phyloP scores from a whole-genome alignment of 2,329 filamentous ascomycete genomes.

The Nothopassalora personata region DNA sequence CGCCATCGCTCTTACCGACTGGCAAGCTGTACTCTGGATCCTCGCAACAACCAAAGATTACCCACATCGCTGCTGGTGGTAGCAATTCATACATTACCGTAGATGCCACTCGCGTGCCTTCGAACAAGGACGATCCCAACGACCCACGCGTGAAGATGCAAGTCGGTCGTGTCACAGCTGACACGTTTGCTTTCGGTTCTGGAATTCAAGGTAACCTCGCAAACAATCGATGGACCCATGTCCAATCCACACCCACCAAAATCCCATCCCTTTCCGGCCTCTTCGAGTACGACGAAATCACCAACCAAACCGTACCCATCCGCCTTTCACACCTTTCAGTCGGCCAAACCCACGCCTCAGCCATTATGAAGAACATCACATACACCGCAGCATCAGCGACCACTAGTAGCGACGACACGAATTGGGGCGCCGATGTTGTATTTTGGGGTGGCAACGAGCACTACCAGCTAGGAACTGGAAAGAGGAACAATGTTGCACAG shows the following conservation, averaged over 20 bases:
- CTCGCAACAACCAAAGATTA: constrained; percentile 61
- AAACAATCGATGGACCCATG: constrained; percentile 83
- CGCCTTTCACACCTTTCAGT: constrained; percentile 66
- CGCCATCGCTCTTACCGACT: constrained; percentile 65
- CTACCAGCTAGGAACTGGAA: constrained; percentile 89
- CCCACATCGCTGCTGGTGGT: constrained; percentile 77
- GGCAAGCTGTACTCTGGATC: constrained; percentile 67
- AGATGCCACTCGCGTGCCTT: constrained; percentile 61
- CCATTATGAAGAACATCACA: constrained; percentile 75
- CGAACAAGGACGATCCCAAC: constrained; percentile 31
- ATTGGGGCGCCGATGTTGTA: constrained; percentile 82
- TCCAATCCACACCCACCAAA: constrained; percentile 71
- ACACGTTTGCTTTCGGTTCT: constrained; percentile 81
- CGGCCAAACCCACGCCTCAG: constrained; percentile 74
- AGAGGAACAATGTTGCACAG: constrained; percentile 69
- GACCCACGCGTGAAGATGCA: constrained; percentile 35
- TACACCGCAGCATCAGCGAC: constrained; percentile 44
- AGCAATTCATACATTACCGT: constrained; percentile 82
- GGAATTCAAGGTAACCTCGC: constrained; percentile 80
- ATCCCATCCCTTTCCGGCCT: constrained; percentile 78
- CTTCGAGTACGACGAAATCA: constrained; percentile 77
- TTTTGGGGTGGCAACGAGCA: constrained; percentile 95
- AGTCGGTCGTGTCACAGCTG: constrained; percentile 58
- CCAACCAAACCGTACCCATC: constrained; percentile 67
- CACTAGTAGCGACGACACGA: constrained; percentile 61